Conservation (phyloP, 805 yeast genomes). For the Ascoidea tarda region DNA sequence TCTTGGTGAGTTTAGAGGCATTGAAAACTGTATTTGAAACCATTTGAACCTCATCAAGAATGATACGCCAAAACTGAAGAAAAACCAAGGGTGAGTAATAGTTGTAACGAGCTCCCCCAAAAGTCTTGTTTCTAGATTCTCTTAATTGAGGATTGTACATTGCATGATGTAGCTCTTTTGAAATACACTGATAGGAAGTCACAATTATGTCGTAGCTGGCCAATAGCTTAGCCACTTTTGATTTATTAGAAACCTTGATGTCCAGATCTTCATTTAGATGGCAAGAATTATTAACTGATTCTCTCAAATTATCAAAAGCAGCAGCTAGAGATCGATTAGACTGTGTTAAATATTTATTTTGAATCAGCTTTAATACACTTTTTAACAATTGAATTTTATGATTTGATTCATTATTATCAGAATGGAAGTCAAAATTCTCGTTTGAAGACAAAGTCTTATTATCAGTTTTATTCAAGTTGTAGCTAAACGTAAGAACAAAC, state of each 20-base stretch:
- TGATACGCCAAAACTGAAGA: conserved; percentile 78
- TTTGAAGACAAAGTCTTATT: background rate
- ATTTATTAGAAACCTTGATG: conserved; percentile 3
- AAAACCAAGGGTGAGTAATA: conserved; percentile 74
- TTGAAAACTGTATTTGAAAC: conserved; percentile 59
- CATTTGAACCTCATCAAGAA: conserved; percentile 93
- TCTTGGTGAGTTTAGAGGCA: conserved; percentile 67
- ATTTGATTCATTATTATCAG: background rate
- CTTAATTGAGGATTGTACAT: conserved; percentile 40
- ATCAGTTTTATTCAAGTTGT: conserved; percentile 2
- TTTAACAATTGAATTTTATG: background rate
- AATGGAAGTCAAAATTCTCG: background rate
- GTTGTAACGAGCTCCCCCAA: conserved; percentile 22
- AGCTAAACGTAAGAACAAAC: background rate
- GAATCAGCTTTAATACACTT: background rate
- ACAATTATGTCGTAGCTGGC: conserved; percentile 62
- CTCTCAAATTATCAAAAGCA: background rate
- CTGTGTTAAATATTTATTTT: background rate
- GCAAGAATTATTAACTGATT: background rate
- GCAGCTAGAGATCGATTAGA: background rate
- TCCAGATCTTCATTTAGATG: background rate
- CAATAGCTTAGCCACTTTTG: conserved; percentile 33
- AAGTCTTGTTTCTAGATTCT: conserved; percentile 17
- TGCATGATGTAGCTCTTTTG: conserved; percentile 71
- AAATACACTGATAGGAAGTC: conserved; percentile 59